These are phyloP conservation scores for Epichloe uncinata DNA, from an alignment of 2,329 filamentous ascomycete species.

Conservation along the genomic window DNA sequence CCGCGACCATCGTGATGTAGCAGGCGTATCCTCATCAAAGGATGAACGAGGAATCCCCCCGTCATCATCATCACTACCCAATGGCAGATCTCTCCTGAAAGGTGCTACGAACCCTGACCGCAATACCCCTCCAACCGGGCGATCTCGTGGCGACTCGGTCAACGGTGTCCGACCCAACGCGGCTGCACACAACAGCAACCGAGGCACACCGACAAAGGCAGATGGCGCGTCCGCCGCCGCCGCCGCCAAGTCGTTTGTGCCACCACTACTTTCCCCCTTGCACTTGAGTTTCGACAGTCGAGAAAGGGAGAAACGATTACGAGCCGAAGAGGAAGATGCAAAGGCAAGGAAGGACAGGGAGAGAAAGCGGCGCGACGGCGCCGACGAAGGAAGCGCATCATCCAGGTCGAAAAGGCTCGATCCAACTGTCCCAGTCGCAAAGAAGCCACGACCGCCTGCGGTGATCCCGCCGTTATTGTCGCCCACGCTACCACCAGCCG, in stretches of 20 bases:
- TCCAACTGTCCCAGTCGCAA: conserved; percentile 14
- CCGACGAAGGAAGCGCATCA: conserved; percentile 15
- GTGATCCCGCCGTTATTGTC: conserved; percentile 39
- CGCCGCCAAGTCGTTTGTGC: conserved; percentile 28
- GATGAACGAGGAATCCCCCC: conserved; percentile 13
- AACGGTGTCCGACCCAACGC: conserved; percentile 28
- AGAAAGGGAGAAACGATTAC: conserved; percentile 20
- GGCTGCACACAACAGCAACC: conserved; percentile 21
- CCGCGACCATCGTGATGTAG: conserved; percentile 5
- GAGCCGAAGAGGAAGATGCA: conserved; percentile 13
- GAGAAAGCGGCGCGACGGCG: conserved; percentile 18
- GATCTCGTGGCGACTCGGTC: conserved; percentile 25
- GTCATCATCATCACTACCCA: conserved; percentile 20
- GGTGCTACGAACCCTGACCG: conserved; percentile 13
- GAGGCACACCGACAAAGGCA: conserved; percentile 24
- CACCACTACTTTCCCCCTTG: conserved; percentile 39
- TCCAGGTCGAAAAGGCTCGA: conserved; percentile 19
- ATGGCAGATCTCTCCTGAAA: conserved; percentile 24
- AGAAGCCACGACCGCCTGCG: conserved; percentile 24
- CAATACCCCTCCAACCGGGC: conserved; percentile 23
- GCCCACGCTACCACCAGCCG: conserved; percentile 38
- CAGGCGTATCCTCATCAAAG: conserved; percentile 7
- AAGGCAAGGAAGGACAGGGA: conserved; percentile 17
- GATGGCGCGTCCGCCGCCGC: conserved; percentile 16
- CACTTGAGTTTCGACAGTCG: conserved; percentile 28